Conservation (phyloP, 2,329 filamentous ascomycete genomes). For the Trichoderma atroviride region DNA sequence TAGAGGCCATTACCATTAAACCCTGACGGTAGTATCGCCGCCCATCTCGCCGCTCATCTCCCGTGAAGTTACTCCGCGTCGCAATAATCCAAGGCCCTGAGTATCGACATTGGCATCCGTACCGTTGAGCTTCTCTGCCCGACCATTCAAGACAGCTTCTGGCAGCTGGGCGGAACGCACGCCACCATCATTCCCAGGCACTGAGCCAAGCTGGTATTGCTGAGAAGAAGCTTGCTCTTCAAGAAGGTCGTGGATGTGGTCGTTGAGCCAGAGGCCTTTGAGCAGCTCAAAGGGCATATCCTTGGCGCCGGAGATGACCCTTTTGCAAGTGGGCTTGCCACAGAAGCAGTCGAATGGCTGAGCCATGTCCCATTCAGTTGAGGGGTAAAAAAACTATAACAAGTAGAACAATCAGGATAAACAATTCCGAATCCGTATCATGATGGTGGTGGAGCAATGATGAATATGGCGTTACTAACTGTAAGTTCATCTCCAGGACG, state of each 20-base stretch:
- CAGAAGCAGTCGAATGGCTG: constrained; percentile 72
- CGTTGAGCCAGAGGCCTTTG: constrained; percentile 62
- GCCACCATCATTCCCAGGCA: background rate
- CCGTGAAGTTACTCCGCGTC: constrained; percentile 55
- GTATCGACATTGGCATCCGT: background rate
- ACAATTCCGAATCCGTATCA: background rate
- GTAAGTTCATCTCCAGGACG: constrained; percentile 60
- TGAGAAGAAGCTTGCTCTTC: constrained; percentile 42
- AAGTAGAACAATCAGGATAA: background rate
- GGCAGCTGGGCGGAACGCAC: background rate
- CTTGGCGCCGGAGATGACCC: constrained; percentile 64
- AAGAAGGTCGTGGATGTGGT: constrained; percentile 60
- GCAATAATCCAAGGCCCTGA: constrained; percentile 30
- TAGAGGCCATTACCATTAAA: constrained; percentile 27
- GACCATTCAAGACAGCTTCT: constrained; percentile 40
- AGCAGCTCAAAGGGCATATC: constrained; percentile 60
- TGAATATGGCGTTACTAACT: constrained; percentile 38
- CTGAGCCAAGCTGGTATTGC: constrained; percentile 24
- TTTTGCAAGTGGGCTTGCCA: constrained; percentile 58
- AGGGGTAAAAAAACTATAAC: constrained; percentile 70
- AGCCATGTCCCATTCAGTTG: constrained; percentile 74
- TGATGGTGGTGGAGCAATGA: background rate
- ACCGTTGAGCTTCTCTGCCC: constrained; percentile 27
- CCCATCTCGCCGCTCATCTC: constrained; percentile 65
- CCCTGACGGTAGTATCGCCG: constrained; percentile 53